Conservation (phyloP, 768 basidiomycete species). For the Paxillus involutus region DNA sequence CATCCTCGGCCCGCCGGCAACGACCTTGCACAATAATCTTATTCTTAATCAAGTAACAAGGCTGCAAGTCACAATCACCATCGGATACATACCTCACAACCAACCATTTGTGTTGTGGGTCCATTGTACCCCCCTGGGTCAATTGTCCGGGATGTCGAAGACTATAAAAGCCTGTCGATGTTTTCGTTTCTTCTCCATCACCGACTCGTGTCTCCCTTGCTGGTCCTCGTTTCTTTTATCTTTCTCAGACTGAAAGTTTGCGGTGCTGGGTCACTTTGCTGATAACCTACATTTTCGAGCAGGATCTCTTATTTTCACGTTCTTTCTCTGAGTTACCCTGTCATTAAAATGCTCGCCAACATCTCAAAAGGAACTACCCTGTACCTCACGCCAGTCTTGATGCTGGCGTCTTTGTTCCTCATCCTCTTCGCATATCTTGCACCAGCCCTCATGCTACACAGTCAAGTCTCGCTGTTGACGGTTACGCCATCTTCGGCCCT, state of each 20-base stretch:
- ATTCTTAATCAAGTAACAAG: too few species aligned
- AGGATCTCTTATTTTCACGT: conserved; percentile 15
- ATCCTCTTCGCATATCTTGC: conserved; percentile 68
- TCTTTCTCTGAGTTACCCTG: neutral
- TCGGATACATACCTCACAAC: too few species aligned
- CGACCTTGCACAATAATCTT: too few species aligned
- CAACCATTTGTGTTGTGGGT: too few species aligned
- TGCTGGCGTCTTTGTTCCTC: conserved; percentile 65
- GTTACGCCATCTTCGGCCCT: conserved; percentile 56
- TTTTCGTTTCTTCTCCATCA: too few species aligned
- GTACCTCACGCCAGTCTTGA: conserved; percentile 66
- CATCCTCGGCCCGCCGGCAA: too few species aligned
- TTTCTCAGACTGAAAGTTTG: conserved; percentile 4
- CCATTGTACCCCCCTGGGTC: too few species aligned
- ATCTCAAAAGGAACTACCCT: conserved; percentile 68
- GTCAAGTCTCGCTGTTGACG: conserved; percentile 61
- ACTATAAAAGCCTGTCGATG: too few species aligned
- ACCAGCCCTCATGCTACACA: conserved; percentile 58
- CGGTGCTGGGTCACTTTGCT: conserved; percentile 24
- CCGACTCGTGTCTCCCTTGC: too few species aligned
- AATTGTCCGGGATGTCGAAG: too few species aligned
- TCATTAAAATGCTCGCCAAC: conserved; percentile 58
- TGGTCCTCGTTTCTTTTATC: too few species aligned
- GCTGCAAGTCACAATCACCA: too few species aligned
- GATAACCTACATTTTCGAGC: conserved; percentile 15